Conservation (phyloP, 2,329 filamentous ascomycete genomes). For the Akanthomyces lecanii region DNA sequence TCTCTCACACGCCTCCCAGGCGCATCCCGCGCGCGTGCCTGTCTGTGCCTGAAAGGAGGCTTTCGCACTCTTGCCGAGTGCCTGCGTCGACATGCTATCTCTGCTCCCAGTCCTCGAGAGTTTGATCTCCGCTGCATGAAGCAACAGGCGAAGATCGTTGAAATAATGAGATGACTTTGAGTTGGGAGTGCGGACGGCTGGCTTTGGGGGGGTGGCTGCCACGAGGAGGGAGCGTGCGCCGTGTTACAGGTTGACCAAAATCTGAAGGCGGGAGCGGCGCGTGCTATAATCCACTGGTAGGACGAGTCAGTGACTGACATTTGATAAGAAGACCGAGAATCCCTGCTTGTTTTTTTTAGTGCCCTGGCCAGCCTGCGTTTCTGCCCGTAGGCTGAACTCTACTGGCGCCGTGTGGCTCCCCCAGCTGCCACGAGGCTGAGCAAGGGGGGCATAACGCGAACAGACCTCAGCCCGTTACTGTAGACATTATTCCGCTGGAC, state of each 20-base stretch:
- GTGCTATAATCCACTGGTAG: background rate
- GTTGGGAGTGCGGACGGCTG: background rate
- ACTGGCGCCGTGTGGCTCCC: background rate
- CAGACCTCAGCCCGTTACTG: constrained; percentile 8
- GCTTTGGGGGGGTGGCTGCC: background rate
- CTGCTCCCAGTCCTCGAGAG: background rate
- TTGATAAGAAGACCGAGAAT: background rate
- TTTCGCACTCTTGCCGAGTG: background rate
- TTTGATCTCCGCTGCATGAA: background rate
- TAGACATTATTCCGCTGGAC: background rate
- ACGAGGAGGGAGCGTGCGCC: constrained; percentile 8
- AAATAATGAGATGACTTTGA: background rate
- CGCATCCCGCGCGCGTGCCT: background rate
- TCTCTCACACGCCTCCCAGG: background rate
- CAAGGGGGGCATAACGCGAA: background rate
- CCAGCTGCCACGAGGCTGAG: constrained; percentile 6
- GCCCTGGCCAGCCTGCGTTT: background rate
- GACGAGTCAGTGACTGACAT: constrained; percentile 7
- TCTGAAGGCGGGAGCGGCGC: constrained; percentile 11
- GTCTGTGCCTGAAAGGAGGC: background rate
- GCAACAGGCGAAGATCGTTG: background rate
- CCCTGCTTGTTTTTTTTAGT: background rate
- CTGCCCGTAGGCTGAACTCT: constrained; percentile 2
- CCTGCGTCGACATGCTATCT: background rate
- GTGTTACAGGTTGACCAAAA: constrained; percentile 14